phyloP scores from a whole-genome alignment of 768 basidiomycete species.

The Calocybe cyanea region DNA sequence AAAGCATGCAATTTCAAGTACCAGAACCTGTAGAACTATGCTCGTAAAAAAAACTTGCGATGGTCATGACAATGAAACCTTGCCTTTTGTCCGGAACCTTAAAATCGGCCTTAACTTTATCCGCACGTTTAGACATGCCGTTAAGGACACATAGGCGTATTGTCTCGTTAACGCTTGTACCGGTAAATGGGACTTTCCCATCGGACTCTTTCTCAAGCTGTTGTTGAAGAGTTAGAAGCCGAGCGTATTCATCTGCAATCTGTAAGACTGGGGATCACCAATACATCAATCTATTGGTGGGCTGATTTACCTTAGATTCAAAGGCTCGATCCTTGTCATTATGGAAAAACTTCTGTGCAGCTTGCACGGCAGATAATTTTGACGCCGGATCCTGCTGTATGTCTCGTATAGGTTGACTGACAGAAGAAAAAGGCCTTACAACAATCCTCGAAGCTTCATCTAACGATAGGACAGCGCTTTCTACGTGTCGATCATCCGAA shows the following conservation, averaged over 20 bases:
- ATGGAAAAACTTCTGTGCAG: conserved; percentile 89
- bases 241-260: conserved; percentile 88
- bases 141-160: conserved; percentile 74
- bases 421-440: conserved; percentile 43
- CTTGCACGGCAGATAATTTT: conserved; percentile 67
- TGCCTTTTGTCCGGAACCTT: conserved; percentile 95
- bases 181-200: conserved; percentile 76
- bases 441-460: conserved; percentile 72
- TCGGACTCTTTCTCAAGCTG: conserved; percentile 84
- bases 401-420: too few species aligned
- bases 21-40: conserved; percentile 71
- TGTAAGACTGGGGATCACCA: conserved; percentile 24
- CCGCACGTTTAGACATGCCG: conserved; percentile 82
- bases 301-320: conserved; percentile 72
- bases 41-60: neutral
- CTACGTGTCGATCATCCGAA: conserved; percentile 92
- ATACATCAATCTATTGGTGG: neutral
- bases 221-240: conserved; percentile 78
- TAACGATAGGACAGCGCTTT: conserved; percentile 85
- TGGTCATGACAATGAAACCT: conserved; percentile 13
- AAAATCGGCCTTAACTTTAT: conserved; percentile 85
- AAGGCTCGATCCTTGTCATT: conserved; percentile 91
- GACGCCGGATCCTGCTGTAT: conserved; percentile 63
- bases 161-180: conserved; percentile 83
- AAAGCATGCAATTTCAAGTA: conserved; percentile 85